Evolutionary conservation across 441 rosid species (phyloP).

Genomic region (Melastoma candidum): DNA sequence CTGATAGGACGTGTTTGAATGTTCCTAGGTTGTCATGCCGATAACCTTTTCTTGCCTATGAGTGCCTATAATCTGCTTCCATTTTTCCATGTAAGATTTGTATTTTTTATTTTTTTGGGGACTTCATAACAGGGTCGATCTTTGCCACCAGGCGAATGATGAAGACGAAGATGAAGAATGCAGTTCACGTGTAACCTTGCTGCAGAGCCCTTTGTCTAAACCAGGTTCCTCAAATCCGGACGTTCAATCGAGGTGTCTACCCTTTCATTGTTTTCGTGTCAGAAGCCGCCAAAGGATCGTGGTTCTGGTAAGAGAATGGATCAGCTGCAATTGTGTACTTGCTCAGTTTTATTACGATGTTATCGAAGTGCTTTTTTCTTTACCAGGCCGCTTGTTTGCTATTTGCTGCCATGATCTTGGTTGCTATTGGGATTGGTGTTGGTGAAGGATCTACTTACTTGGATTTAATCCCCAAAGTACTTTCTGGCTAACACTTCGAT

Average conservation of each 20-base stretch:
- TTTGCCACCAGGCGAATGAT: conserved; percentile 38
- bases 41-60: no score
- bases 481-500: conserved; percentile 9
- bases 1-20: no score
- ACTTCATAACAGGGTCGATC: conserved; percentile 37
- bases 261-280: conserved; percentile 37
- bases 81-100: no score
- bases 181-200: conserved; percentile 43
- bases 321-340: conserved; percentile 2
- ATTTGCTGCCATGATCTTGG: conserved; percentile 35
- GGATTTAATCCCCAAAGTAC: conserved; percentile 44
- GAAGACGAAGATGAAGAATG: conserved; percentile 77
- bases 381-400: conserved; percentile 36
- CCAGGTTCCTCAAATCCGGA: conserved; percentile 27
- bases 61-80: conserved; percentile 3
- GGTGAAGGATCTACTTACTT: conserved; percentile 32
- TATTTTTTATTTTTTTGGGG: conserved; percentile 1
- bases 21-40: no score
- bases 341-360: conserved; percentile 3
- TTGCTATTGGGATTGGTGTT: conserved; percentile 49
- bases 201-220: conserved; percentile 28
- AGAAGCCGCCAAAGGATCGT: conserved; percentile 67
- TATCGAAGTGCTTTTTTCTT: conserved; percentile 7
- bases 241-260: conserved; percentile 33
- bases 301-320: conserved; percentile 37